Evolutionary conservation across 2,329 filamentous ascomycete species (phyloP).

Genomic region (Claviceps africana): DNA sequence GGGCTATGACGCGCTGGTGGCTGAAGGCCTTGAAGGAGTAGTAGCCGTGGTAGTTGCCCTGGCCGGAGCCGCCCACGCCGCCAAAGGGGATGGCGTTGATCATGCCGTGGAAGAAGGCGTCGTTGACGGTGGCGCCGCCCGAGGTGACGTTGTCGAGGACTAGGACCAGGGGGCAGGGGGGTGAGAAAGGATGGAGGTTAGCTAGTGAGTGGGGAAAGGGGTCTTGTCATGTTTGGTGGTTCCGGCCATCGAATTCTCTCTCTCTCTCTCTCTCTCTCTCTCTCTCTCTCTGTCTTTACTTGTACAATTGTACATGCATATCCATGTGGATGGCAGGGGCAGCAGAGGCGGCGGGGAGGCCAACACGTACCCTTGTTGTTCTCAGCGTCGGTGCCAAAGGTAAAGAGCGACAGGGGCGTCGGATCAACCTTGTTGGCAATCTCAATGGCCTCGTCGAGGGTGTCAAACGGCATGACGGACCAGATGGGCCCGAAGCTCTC

Average conservation of each 20-base stretch:
- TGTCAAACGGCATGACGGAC: conserved; percentile 62
- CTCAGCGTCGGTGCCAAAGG: conserved; percentile 72
- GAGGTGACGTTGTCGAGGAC: conserved; percentile 26
- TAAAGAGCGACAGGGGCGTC: conserved; percentile 72
- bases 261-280: no score
- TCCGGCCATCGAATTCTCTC: no score
- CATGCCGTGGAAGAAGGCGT: conserved; percentile 29
- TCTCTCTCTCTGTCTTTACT: no score
- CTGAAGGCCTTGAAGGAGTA: conserved; percentile 31
- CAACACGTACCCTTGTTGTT: conserved; percentile 56
- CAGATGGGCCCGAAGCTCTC: conserved; percentile 94
- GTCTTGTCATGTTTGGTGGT: no score
- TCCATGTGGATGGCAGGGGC: no score
- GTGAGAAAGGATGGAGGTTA: no score
- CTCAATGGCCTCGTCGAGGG: conserved; percentile 72
- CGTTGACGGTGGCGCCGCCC: conserved; percentile 38
- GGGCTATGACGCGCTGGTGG: conserved; percentile 24
- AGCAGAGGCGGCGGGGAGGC: no score
- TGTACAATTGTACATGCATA: no score
- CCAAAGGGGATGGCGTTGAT: conserved; percentile 32
- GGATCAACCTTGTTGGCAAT: conserved; percentile 69
- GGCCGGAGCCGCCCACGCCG: conserved; percentile 34
- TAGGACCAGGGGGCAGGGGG: no score
- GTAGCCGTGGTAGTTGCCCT: conserved; percentile 33
- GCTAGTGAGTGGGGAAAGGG: no score